Conservation (phyloP, 257 asterid species). For the Buddleja alternifolia region DNA sequence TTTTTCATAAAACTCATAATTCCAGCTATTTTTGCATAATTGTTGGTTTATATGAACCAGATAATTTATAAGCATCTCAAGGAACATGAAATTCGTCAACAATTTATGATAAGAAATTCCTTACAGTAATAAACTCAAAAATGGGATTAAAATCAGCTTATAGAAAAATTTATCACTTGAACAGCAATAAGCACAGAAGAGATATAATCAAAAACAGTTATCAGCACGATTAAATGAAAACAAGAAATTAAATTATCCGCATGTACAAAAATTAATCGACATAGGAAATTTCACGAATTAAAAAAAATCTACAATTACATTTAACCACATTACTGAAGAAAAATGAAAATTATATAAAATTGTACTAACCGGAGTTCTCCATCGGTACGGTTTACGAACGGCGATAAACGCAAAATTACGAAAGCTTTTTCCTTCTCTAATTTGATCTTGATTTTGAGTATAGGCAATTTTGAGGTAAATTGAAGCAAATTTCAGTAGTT, state of each 20-base stretch:
- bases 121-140: constrained; percentile 12
- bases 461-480: constrained; percentile 20
- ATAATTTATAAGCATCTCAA: constrained; percentile 28
- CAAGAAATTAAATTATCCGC: not conserved
- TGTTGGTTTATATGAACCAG: not conserved
- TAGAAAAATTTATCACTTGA: not conserved
- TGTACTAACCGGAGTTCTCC: constrained; percentile 49
- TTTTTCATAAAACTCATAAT: not conserved
- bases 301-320: constrained; percentile 2
- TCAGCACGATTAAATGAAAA: constrained; percentile 17
- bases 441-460: not conserved
- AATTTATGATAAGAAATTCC: not conserved
- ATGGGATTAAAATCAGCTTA: not conserved
- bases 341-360: constrained; percentile 1
- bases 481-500: constrained; percentile 24
- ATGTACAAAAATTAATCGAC: not conserved
- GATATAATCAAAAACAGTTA: not conserved
- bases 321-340: constrained; percentile 15
- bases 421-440: not conserved
- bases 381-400: constrained; percentile 27
- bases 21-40: not conserved
- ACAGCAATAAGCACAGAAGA: not conserved
- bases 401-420: not conserved
- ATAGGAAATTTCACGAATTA: not conserved
- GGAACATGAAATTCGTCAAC: constrained; percentile 19